Percentiles rank a stretch among this genome's conserved stretches.
Conservation (phyloP, 148 eudicot genomes). For the Talinum fruticosum region DNA sequence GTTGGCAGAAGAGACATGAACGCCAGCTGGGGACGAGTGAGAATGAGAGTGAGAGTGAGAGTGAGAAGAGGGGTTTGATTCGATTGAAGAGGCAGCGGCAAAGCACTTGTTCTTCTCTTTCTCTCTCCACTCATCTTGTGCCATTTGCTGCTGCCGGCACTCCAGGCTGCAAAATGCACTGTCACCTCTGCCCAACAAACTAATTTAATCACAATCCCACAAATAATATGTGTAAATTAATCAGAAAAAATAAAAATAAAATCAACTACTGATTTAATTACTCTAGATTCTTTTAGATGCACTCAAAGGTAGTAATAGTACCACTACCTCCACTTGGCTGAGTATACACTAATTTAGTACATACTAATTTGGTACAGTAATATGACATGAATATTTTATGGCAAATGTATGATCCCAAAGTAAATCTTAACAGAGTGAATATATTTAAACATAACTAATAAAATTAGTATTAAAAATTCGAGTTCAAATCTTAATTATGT, state of each 20-base stretch:
- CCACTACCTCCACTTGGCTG: too few relatives aligned
- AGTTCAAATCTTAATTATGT: background rate
- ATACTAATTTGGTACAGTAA: too few relatives aligned
- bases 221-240: too few relatives aligned
- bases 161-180: conserved; percentile 66
- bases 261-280: background rate
- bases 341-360: too few relatives aligned
- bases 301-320: background rate
- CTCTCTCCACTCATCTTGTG: conserved; percentile 59
- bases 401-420: background rate
- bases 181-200: conserved; percentile 46
- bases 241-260: background rate
- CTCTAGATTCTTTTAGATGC: background rate
- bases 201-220: too few relatives aligned
- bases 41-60: conserved; percentile 1
- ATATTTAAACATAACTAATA: too few relatives aligned
- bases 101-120: conserved; percentile 18
- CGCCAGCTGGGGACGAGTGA: background rate
- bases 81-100: conserved; percentile 1
- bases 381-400: too few relatives aligned
- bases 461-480: too few relatives aligned
- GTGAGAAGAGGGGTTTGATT: conserved; percentile 13
- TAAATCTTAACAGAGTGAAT: background rate
- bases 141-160: conserved; percentile 70
- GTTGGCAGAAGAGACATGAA: conserved; percentile 11